phyloP scores from a whole-genome alignment of 805 yeast species.

The Grigorovia yakushimaensis region DNA sequence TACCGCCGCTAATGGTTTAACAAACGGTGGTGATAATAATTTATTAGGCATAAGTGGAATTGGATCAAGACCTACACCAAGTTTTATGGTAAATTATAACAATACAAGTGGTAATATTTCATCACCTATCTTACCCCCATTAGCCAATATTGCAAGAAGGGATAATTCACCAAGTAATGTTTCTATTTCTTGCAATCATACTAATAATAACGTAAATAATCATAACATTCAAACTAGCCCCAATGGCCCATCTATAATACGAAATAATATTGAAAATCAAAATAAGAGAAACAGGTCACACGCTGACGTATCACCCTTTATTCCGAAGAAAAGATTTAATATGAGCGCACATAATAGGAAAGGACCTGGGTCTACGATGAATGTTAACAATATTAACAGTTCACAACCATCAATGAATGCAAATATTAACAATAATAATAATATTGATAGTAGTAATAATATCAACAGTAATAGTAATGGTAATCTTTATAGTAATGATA shows the following conservation, averaged over 20 bases:
- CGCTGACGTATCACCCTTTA: conserved; percentile 21
- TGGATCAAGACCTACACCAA: not conserved
- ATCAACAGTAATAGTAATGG: not conserved
- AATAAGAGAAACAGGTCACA: conserved; percentile 3
- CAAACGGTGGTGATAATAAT: not conserved
- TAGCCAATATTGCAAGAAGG: not conserved
- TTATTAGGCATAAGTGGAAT: conserved; percentile 1
- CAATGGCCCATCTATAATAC: not conserved
- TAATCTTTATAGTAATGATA: not conserved
- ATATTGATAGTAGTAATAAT: not conserved
- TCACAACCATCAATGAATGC: too few species aligned
- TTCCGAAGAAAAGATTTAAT: conserved; percentile 23
- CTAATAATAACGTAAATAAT: not conserved
- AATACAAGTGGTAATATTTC: not conserved
- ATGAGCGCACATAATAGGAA: conserved; percentile 4
- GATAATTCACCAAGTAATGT: not conserved
- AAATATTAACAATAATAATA: conserved; percentile 1
- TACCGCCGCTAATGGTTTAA: not conserved
- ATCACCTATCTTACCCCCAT: not conserved
- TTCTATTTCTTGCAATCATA: not conserved
- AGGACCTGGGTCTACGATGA: conserved; percentile 10
- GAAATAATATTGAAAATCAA: not conserved
- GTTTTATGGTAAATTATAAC: not conserved
- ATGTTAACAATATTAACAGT: not conserved
- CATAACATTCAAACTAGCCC: not conserved